phyloP scores from a whole-genome alignment of 1,284 basidiomycete genomes.

The Stygiomarasmius scandens region DNA sequence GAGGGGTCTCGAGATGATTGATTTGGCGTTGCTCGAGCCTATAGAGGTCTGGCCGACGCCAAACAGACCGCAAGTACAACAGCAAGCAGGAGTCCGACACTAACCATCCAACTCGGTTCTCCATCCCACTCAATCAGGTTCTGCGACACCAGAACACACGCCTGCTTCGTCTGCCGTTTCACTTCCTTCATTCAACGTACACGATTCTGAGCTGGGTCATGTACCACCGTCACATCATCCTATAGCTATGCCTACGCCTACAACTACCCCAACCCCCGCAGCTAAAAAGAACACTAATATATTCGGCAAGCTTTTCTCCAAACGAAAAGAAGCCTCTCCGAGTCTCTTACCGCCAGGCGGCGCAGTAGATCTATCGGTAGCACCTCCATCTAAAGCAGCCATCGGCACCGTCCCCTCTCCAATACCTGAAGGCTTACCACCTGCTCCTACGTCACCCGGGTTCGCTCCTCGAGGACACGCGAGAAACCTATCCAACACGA shows the following conservation, averaged over 20 bases:
- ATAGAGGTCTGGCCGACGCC: constrained; percentile 69
- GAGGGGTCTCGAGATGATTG: constrained; percentile 81
- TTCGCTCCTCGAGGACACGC: neutral
- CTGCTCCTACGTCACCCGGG: too few species aligned
- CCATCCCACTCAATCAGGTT: neutral
- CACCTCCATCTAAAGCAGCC: constrained; percentile 6
- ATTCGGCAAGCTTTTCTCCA: constrained; percentile 77
- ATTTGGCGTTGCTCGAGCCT: constrained; percentile 78
- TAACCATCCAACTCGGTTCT: too few species aligned
- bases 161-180: constrained; percentile 45
- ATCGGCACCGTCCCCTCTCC: too few species aligned
- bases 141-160: constrained; percentile 14
- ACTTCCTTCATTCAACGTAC: constrained; percentile 30
- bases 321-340: constrained; percentile 41
- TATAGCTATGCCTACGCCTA: too few species aligned
- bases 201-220: neutral
- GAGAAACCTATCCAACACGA: neutral
- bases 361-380: neutral
- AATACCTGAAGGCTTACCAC: too few species aligned
- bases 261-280: constrained; percentile 37
- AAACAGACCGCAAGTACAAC: neutral
- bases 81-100: too few species aligned
- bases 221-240: constrained; percentile 24
- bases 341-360: neutral
- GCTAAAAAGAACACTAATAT: constrained; percentile 70